Base-by-base conservation (phyloP, 179 eudicot genomes). In the Kewa caespitosa region DNA sequence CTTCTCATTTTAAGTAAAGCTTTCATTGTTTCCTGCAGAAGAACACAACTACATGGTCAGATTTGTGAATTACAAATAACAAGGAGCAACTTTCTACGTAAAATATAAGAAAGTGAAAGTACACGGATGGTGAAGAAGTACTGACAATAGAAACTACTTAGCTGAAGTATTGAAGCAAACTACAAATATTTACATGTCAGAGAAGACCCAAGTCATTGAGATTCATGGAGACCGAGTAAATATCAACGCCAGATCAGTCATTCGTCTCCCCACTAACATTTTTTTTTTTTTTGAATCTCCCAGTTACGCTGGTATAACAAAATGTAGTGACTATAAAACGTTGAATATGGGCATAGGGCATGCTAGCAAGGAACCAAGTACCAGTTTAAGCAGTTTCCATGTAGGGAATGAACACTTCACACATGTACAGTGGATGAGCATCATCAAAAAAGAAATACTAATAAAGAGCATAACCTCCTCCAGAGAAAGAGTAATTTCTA, bases 1-100 rank as follows among this genome's bases (percentile, higher is more conserved):
- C 78, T 87, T 87, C 99, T 91, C 90, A 93, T 87, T 48, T 28
- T 77, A 72, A 85, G 83, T 72, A 93, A 82, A 72, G 99, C 97
- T 13, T 91, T 89, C 85, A 93, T 14, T 25, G 90, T 85, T 75
- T 96, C 99, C 99, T 96, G 67, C 72, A 76, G 73, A 61, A 38
- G 66, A 18, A 72, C 59, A 61, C 23, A 68, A 70, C 38, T 67
- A 66, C 38, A 55, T 66, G 55, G 54, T 69, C 36, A 74, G 62
- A 74, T 69, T 20, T n/a, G 34, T 22, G 22, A 41, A 11, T 25
- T n/a, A n/a, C 59, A 69, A 38, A 38, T 39, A 30, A n/a, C 37
- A 60, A 66, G 65, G 42, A 69, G 38, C 23, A 37, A 17, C 46
- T 34, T n/a, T 11, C 37, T 10, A 59, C 1, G 33, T 6, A 22